Base-by-base conservation (phyloP, 177 flowering plant genomes). In the Vitis hybrid region DNA sequence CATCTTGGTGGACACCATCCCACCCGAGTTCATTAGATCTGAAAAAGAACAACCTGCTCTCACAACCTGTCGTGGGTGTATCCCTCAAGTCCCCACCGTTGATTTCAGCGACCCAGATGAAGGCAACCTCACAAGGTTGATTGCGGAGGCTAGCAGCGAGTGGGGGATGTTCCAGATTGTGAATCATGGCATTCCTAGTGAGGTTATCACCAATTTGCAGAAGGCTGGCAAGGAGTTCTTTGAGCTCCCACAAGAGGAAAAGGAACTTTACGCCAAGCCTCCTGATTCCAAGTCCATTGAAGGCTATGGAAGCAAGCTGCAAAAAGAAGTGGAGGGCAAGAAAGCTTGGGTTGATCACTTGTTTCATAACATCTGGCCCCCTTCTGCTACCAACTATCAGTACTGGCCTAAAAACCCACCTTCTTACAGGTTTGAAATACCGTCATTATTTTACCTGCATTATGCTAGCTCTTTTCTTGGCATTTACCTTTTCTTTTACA, bases 321-420 rank as follows among this genome's bases (percentile, higher is more conserved):
- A 80, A 66, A 91, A 85, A 64, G 91, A 86, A 57, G n/a, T 68
- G 19, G 83, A 82, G 19, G 98, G 88, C 17, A 87, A 88, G 74
- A 86, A 81, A 64, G 78, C 79, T 49, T 93, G 96, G 97, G 92
- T 84, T 60, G 94, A 91, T 81, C 91, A 86, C 63, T 74, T 92
- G 72, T 92, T 92, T 58, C 97, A 92, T 61, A 82, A 61, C 58
- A 75, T 87, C 15, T 92, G 96, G 97, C 96, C 96, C 30, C 87
- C 88, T 55, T 67, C 87, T 50, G 64, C 80, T 48, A 74, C 89
- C 60, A 86, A 92, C 72, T 80, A 84, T 74, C 62, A 63, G 52
- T 82, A 85, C 69, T 91, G 96, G 97, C 97, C 97, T 9, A 80
- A 83, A 61, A 88, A 80, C 30, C 91, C 94, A 0, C 75, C 92